These are phyloP conservation scores for Nitzschia sp. DNA, from an alignment of 108 stramenopile genomes.

Conservation along the genomic window DNA sequence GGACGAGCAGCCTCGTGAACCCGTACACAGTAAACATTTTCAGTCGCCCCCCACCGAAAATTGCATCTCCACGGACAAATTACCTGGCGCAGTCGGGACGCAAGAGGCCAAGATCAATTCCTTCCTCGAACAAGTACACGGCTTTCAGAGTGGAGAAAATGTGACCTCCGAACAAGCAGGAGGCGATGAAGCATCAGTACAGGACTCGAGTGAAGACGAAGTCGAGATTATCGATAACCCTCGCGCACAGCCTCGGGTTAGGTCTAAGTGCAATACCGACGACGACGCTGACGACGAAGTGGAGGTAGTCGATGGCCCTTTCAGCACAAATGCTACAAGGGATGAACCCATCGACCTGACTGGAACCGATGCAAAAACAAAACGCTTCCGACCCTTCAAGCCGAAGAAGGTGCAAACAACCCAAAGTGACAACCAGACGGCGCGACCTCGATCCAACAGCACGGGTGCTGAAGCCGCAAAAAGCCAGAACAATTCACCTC, in stretches of 20 bases:
- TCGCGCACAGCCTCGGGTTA: background rate
- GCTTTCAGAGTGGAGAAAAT: background rate
- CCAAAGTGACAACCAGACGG: background rate
- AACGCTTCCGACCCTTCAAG: background rate
- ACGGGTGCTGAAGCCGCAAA: background rate
- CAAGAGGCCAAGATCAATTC: conserved; percentile 17
- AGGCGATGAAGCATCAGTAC: background rate
- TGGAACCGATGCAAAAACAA: background rate
- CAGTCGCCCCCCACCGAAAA: no score
- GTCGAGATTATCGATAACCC: background rate
- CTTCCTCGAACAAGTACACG: conserved; percentile 21
- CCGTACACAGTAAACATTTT: no score
- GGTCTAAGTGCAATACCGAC: no score
- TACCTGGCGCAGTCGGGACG: background rate
- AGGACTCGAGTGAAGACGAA: background rate
- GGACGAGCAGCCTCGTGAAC: no score
- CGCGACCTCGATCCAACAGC: no score
- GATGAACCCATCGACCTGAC: background rate
- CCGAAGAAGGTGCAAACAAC: background rate
- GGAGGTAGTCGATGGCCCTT: background rate
- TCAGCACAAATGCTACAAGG: background rate
- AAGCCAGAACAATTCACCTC: background rate
- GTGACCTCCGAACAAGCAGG: background rate
- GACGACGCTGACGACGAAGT: background rate
- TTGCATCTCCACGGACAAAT: no score